These are phyloP conservation scores for Solioccasus polychromus DNA, from an alignment of 768 basidiomycete genomes.

Conservation along the genomic window DNA sequence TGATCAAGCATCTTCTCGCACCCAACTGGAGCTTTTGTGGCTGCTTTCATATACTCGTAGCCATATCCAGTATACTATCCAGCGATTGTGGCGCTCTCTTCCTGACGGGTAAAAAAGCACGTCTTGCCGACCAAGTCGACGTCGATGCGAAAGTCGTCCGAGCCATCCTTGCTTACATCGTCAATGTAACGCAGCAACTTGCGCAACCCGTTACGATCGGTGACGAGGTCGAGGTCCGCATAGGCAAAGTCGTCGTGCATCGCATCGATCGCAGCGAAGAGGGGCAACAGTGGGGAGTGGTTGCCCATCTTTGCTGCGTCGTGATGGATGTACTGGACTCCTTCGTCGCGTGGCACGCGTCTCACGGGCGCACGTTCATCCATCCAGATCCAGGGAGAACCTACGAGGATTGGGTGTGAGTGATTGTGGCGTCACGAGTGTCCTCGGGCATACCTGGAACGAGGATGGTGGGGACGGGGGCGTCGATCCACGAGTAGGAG, in stretches of 20 bases:
- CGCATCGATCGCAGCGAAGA: conserved; percentile 58
- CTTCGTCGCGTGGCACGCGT: conserved; percentile 52
- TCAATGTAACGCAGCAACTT: conserved; percentile 57
- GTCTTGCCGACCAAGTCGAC: conserved; percentile 61
- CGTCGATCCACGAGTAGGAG: conserved; percentile 55
- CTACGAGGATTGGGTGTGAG: conserved; percentile 28
- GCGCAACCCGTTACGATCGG: conserved; percentile 64
- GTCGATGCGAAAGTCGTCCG: conserved; percentile 65
- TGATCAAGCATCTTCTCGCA: conserved; percentile 55
- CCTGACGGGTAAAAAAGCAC: conserved; percentile 55
- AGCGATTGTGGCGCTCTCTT: conserved; percentile 32
- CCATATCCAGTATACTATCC: conserved; percentile 46
- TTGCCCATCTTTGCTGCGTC: conserved; percentile 45
- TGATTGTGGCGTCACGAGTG: not conserved
- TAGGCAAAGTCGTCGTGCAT: conserved; percentile 26
- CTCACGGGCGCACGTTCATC: conserved; percentile 47
- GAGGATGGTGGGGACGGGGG: conserved; percentile 44
- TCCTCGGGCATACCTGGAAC: conserved; percentile 42
- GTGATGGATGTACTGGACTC: conserved; percentile 51
- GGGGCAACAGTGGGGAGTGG: conserved; percentile 46
- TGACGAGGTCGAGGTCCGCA: conserved; percentile 44
- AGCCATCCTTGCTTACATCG: conserved; percentile 8
- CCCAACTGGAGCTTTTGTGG: conserved; percentile 45
- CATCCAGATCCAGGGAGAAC: conserved; percentile 59
- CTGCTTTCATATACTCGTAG: conserved; percentile 57